A percentile compares a stretch with the other conserved stretches of the same genome.
phyloP scores from a whole-genome alignment of 495 filamentous ascomycete genomes.

The Jackrogersella multiformis region DNA sequence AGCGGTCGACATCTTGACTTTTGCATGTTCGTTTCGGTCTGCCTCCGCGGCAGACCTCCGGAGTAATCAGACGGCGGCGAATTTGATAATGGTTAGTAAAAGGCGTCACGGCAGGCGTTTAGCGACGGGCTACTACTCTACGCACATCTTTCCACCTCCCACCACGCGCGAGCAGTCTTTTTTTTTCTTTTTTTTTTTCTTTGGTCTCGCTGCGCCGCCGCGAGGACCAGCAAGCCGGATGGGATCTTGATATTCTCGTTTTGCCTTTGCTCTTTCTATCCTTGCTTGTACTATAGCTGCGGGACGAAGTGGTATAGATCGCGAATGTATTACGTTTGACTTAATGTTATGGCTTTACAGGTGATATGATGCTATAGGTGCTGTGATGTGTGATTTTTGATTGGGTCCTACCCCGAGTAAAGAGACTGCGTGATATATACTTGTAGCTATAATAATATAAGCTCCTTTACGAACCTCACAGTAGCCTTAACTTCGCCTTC shows the following conservation, averaged over 20 bases:
- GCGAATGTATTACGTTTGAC: too few relatives aligned
- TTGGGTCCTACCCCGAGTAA: too few relatives aligned
- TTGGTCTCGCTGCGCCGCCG: background rate
- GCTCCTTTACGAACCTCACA: too few relatives aligned
- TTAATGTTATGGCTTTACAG: too few relatives aligned
- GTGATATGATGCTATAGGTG: too few relatives aligned
- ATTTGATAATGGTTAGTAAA: conserved; percentile 20
- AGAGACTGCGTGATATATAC: too few relatives aligned
- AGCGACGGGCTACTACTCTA: background rate
- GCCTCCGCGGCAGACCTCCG: background rate
- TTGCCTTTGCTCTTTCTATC: background rate
- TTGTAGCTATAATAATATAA: too few relatives aligned
- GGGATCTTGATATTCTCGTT: background rate
- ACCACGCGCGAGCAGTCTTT: background rate
- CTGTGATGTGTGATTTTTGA: too few relatives aligned
- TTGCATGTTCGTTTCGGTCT: conserved; percentile 6
- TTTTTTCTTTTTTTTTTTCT: background rate
- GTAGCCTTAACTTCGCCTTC: too few relatives aligned
- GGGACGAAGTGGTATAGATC: too few relatives aligned
- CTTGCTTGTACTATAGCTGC: too few relatives aligned
- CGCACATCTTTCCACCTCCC: background rate
- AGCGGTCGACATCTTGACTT: background rate
- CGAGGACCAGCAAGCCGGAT: background rate
- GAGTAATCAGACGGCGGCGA: conserved; percentile 10
- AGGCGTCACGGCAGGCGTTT: conserved; percentile 30